These are phyloP conservation scores for Penicillium egyptiacum DNA, from an alignment of 495 filamentous ascomycete species.

Conservation along the genomic window DNA sequence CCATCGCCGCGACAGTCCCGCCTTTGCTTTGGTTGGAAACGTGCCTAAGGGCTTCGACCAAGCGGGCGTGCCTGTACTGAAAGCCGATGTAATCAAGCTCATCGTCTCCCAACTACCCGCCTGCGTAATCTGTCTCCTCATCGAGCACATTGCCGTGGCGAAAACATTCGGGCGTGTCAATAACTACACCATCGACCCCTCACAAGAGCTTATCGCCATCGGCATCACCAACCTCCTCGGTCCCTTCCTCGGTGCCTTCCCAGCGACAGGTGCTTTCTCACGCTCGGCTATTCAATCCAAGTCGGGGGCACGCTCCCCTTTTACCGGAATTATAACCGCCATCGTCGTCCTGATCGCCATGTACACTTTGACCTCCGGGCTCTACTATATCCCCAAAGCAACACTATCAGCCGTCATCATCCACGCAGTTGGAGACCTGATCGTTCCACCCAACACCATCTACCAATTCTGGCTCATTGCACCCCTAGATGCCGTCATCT, in stretches of 20 bases:
- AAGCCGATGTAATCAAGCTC: conserved; percentile 55
- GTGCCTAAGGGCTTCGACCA: conserved; percentile 79
- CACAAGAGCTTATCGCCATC: conserved; percentile 92
- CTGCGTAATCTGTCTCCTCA: conserved; percentile 83
- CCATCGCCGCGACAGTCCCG: conserved; percentile 43
- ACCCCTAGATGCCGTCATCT: conserved; percentile 83
- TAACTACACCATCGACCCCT: conserved; percentile 93
- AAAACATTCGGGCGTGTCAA: conserved; percentile 95
- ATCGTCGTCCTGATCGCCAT: conserved; percentile 83
- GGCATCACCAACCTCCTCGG: conserved; percentile 86
- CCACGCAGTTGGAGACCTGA: conserved; percentile 90
- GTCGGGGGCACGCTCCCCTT: conserved; percentile 86
- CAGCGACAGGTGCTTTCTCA: conserved; percentile 91
- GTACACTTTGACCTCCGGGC: conserved; percentile 83
- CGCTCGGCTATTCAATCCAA: conserved; percentile 96
- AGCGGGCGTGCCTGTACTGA: conserved; percentile 66
- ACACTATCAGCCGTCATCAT: conserved; percentile 90
- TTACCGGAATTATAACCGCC: conserved; percentile 86
- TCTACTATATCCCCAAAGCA: conserved; percentile 88
- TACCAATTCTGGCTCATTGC: conserved; percentile 94
- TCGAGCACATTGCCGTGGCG: conserved; percentile 90
- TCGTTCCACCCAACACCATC: conserved; percentile 85
- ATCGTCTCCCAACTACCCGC: conserved; percentile 67
- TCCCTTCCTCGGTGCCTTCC: conserved; percentile 88
- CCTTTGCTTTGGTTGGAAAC: conserved; percentile 66